These are phyloP conservation scores for Rachicladosporium sp. DNA, from an alignment of 2,329 filamentous ascomycete genomes.

Conservation along the genomic window DNA sequence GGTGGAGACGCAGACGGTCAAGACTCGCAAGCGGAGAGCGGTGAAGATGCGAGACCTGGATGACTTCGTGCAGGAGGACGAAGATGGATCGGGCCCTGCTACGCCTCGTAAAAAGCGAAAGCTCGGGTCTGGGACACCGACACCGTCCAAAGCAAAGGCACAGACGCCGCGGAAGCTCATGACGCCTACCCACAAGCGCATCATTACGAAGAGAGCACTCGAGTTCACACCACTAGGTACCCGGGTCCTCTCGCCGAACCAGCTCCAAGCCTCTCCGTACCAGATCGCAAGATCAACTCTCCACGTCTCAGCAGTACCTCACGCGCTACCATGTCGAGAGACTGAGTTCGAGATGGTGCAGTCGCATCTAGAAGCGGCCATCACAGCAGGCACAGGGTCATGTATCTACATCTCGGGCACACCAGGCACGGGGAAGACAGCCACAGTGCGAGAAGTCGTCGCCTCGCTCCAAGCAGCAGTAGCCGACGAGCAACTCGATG, in stretches of 20 bases:
- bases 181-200: slow-evolving; percentile 55
- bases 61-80: slow-evolving; percentile 29
- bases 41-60: slow-evolving; percentile 26
- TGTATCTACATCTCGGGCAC: slow-evolving; percentile 99
- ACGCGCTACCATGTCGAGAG: slow-evolving; percentile 80
- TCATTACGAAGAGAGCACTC: slow-evolving; percentile 72
- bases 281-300: slow-evolving; percentile 78
- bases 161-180: slow-evolving; percentile 41
- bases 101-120: slow-evolving; percentile 39
- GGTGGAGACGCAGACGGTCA: slow-evolving; percentile 61
- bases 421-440: slow-evolving; percentile 92
- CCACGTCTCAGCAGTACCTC: slow-evolving; percentile 86
- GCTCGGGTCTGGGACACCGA: slow-evolving; percentile 32
- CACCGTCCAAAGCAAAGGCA: slow-evolving; percentile 31
- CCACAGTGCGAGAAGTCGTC: slow-evolving; percentile 91
- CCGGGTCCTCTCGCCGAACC: slow-evolving; percentile 62
- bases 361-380: slow-evolving; percentile 84
- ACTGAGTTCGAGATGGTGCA: slow-evolving; percentile 87
- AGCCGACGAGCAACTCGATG: slow-evolving; percentile 78
- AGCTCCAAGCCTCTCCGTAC: slow-evolving; percentile 73
- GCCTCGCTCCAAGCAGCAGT: slow-evolving; percentile 81
- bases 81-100: slow-evolving; percentile 31
- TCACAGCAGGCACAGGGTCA: slow-evolving; percentile 81
- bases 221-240: slow-evolving; percentile 95
- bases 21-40: slow-evolving; percentile 44